Base-by-base conservation (phyloP, 352 stramenopile species). In the Pelagophyceae sp. region DNA sequence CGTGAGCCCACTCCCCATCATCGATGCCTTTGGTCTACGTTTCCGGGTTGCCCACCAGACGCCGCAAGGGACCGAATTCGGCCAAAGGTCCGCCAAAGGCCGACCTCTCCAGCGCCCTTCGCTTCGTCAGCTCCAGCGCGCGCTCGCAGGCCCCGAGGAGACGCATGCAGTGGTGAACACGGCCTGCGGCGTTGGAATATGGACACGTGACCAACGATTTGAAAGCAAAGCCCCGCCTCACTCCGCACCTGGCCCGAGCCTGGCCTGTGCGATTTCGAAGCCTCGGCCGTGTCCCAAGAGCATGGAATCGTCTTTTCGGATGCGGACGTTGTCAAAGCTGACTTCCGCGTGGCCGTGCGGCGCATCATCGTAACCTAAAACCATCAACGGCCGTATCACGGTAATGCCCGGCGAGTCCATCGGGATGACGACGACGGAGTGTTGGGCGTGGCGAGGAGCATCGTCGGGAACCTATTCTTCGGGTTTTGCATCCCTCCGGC, bases 131-230 rank as follows among this genome's bases (percentile, higher is more conserved):
- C 77, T 92, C 86, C 31, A 96, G 83, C 77, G 90, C 93, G 38
- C 87, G 86, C 82, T 96, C 90, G 35, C 90, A 88, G 70, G 89
- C 88, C 35, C 95, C 95, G 78, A 98, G 93, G 27, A 93, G 83
- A 65, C 94, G 90, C 95, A 98, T 98, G 86, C 94, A 98, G 86
- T 99, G 95, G 88, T 99, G 95, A 83, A 98, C 97, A 72, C 96
- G 86, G n/a, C n/a, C n/a, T n/a, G n/a, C n/a, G n/a, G n/a, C n/a
- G n/a, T n/a, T n/a, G n/a, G n/a, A n/a, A n/a, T n/a, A n/a, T n/a
- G n/a, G n/a, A n/a, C n/a, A n/a, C n/a, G n/a, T n/a, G n/a, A n/a
- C n/a, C n/a, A n/a, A n/a, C n/a, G n/a, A n/a, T n/a, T n/a, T n/a
- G n/a, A n/a, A n/a, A n/a, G n/a, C n/a, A n/a, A n/a, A n/a, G n/a